These are phyloP conservation scores for Coffea canephora DNA, from an alignment of 257 asterid genomes.

Conservation along the genomic window DNA sequence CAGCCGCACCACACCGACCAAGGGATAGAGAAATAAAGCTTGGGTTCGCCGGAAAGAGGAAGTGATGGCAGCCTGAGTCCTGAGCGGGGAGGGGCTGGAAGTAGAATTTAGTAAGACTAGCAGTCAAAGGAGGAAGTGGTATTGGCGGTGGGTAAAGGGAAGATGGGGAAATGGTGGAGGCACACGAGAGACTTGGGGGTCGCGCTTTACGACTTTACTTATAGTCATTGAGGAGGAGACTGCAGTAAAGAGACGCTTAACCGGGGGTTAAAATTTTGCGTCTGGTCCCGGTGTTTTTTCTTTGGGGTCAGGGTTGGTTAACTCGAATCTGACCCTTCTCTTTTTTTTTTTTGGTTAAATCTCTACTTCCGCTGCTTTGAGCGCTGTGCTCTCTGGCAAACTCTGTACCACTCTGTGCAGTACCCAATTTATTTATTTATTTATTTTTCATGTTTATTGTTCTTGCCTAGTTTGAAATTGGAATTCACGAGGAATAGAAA, in stretches of 20 bases:
- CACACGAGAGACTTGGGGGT: not conserved
- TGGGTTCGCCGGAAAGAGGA: slow-evolving; percentile 17
- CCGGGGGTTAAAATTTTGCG: slow-evolving; percentile 14
- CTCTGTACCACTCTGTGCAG: not conserved
- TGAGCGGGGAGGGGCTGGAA: not conserved
- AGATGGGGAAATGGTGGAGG: not conserved
- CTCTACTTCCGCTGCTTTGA: slow-evolving; percentile 8
- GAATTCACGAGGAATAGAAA: not conserved
- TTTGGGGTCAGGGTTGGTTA: not conserved
- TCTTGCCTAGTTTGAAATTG: not conserved
- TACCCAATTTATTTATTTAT: not conserved
- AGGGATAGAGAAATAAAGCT: not conserved
- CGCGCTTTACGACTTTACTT: slow-evolving; percentile 5
- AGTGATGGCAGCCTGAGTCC: not conserved
- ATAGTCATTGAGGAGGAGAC: not conserved
- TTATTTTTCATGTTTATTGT: not conserved
- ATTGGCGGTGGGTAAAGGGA: not conserved
- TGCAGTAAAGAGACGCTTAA: not conserved
- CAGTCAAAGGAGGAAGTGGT: slow-evolving; percentile 26
- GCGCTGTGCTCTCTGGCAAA: slow-evolving; percentile 17
- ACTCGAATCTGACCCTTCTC: slow-evolving; percentile 31
- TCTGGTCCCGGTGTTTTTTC: slow-evolving; percentile 3
- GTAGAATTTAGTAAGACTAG: not conserved
- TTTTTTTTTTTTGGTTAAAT: not conserved
- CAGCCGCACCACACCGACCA: not conserved